Percentiles rank a stretch among this genome's conserved stretches.
Evolutionary conservation across 305 asterid genomes (phyloP).

Genomic region (Fraxinus ornus): DNA sequence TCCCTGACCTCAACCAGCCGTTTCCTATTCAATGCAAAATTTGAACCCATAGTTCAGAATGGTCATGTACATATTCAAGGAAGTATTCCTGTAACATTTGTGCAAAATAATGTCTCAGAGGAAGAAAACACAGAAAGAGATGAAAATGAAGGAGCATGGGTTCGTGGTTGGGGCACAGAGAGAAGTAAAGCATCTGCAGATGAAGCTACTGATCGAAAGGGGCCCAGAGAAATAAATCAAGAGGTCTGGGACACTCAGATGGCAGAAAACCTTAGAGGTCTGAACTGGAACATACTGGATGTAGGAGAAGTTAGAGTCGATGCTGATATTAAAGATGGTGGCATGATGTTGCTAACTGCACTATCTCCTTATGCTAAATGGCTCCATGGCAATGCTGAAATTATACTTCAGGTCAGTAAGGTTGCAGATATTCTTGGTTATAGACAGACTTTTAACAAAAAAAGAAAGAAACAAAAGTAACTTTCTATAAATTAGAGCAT

Average conservation of each 20-base stretch:
- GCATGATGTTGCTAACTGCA: constrained; percentile 97
- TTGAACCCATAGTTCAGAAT: constrained; percentile 84
- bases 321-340: constrained; percentile 97
- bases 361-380: constrained; percentile 97
- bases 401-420: constrained; percentile 78
- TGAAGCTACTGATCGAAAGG: constrained; percentile 71
- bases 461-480: neutral
- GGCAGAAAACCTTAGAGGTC: constrained; percentile 89
- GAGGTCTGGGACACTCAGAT: constrained; percentile 89
- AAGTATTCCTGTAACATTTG: constrained; percentile 85
- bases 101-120: constrained; percentile 57
- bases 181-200: constrained; percentile 60
- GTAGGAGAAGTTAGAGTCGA: constrained; percentile 98
- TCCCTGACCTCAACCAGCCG: constrained; percentile 89
- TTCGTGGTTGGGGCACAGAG: constrained; percentile 69
- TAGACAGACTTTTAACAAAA: neutral
- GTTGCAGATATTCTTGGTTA: constrained; percentile 14
- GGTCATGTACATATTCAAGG: constrained; percentile 98
- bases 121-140: constrained; percentile 72
- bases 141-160: constrained; percentile 69
- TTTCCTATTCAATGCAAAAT: constrained; percentile 91
- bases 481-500: neutral
- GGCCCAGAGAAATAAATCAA: constrained; percentile 73
- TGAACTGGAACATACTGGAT: constrained; percentile 94
- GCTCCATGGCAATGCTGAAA: constrained; percentile 98